Percentiles rank a stretch among this genome's conserved stretches.
phyloP scores from a whole-genome alignment of 345 rosid species.

The Jatropha curcas region DNA sequence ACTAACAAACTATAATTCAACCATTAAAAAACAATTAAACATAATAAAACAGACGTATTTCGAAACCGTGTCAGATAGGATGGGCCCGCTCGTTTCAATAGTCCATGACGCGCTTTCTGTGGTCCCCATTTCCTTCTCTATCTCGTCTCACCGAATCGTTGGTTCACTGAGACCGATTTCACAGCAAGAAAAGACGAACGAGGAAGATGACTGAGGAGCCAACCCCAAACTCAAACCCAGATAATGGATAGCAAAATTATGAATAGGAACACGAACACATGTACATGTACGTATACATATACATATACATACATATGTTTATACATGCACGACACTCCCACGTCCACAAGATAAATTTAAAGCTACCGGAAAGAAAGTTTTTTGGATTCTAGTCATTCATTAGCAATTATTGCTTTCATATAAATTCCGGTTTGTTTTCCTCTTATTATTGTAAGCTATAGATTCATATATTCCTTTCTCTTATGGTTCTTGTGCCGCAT shows the following conservation, averaged over 20 bases:
- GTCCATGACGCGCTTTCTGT: conserved; percentile 26
- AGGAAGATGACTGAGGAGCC: conserved; percentile 26
- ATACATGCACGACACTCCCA: background rate
- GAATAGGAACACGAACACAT: too few species aligned
- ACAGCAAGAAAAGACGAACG: background rate
- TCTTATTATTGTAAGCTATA: background rate
- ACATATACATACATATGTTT: background rate
- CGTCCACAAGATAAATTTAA: background rate
- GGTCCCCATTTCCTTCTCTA: conserved; percentile 18
- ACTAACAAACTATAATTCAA: too few species aligned
- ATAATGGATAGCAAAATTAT: conserved; percentile 20
- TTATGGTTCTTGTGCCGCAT: conserved; percentile 18
- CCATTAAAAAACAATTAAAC: too few species aligned
- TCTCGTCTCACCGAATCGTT: background rate
- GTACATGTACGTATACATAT: too few species aligned
- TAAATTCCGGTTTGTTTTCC: background rate
- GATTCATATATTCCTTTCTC: background rate
- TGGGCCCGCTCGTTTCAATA: background rate
- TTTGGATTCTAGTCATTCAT: conserved; percentile 34
- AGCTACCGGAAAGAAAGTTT: too few species aligned
- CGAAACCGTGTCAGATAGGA: background rate
- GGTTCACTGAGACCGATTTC: background rate
- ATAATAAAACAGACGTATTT: too few species aligned
- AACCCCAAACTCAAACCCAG: conserved; percentile 38
- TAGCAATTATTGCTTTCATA: conserved; percentile 7